Conservation (phyloP, 78 protist genomes). For the Dictyostelium purpureum region DNA sequence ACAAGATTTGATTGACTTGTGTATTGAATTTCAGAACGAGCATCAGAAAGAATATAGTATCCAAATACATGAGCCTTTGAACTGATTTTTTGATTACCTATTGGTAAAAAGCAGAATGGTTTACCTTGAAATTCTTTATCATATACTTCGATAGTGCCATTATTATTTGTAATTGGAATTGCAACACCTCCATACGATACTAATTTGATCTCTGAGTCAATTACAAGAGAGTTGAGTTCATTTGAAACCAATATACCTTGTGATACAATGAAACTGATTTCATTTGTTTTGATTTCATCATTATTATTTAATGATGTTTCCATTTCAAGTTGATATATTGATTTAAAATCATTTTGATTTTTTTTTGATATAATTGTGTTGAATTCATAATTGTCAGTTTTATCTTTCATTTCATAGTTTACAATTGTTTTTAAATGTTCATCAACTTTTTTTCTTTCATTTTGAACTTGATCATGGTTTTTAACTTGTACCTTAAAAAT, state of each 20-base stretch:
- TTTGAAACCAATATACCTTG: not conserved
- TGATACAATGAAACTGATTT: not conserved
- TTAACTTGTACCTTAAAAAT: not conserved
- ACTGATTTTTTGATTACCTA: not conserved
- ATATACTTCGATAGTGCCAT: not conserved
- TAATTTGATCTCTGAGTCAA: not conserved
- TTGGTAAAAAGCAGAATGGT: slow-evolving; percentile 55
- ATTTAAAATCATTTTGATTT: not conserved
- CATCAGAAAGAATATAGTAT: slow-evolving; percentile 12
- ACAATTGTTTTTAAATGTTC: not conserved
- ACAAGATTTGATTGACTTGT: not conserved
- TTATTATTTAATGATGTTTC: not conserved
- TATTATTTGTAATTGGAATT: not conserved
- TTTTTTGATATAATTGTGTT: not conserved
- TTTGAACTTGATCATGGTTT: not conserved
- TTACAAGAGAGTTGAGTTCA: not conserved
- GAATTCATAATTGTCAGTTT: not conserved
- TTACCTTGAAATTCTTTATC: not conserved
- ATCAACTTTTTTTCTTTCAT: not conserved
- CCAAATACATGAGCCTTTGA: slow-evolving; percentile 32
- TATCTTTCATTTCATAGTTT: not conserved
- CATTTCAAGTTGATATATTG: not conserved
- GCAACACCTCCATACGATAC: slow-evolving; percentile 56
- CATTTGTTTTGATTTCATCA: not conserved
- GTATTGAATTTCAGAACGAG: slow-evolving; percentile 25